phyloP scores from a whole-genome alignment of 371 early-diverging fungal genomes.

The Dichotomocladium elegans region DNA sequence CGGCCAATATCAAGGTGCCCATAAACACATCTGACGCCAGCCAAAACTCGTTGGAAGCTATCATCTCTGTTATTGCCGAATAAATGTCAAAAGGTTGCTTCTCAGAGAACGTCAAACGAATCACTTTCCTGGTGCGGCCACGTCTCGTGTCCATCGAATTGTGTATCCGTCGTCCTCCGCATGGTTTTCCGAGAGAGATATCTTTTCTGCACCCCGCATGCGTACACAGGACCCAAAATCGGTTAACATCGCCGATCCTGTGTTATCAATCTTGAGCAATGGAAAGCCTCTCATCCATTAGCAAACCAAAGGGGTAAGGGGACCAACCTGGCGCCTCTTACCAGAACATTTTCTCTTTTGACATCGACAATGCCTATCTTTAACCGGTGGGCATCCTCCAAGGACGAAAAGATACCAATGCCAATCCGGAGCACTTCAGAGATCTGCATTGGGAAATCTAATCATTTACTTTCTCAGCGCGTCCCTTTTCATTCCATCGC shows the following conservation, averaged over 20 bases:
- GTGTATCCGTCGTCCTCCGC: slow-evolving; percentile 4
- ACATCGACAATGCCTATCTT: slow-evolving; percentile 36
- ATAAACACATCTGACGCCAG: slow-evolving; percentile 36
- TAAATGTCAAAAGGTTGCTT: background rate
- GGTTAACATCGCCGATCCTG: slow-evolving; percentile 28
- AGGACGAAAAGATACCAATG: slow-evolving; percentile 27
- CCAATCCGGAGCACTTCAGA: slow-evolving; percentile 25
- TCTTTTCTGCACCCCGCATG: slow-evolving; percentile 14
- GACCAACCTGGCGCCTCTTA: slow-evolving; percentile 1
- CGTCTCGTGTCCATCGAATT: slow-evolving; percentile 37
- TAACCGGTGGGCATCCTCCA: slow-evolving; percentile 25
- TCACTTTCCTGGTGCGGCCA: slow-evolving; percentile 28
- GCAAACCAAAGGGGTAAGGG: slow-evolving; percentile 4
- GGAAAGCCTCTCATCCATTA: slow-evolving; percentile 6
- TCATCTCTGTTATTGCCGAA: slow-evolving; percentile 19
- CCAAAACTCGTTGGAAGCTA: slow-evolving; percentile 2
- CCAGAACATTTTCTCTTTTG: slow-evolving; percentile 35
- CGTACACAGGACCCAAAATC: slow-evolving; percentile 41
- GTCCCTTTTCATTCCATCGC: background rate
- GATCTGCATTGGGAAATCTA: slow-evolving; percentile 12
- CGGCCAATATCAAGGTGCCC: slow-evolving; percentile 26
- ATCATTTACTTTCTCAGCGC: background rate
- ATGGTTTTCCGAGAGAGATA: slow-evolving; percentile 2
- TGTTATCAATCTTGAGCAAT: slow-evolving; percentile 14
- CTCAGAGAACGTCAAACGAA: no score